phyloP scores from a whole-genome alignment of 371 early-diverging fungal genomes.

The Dichotomocladium elegans region DNA sequence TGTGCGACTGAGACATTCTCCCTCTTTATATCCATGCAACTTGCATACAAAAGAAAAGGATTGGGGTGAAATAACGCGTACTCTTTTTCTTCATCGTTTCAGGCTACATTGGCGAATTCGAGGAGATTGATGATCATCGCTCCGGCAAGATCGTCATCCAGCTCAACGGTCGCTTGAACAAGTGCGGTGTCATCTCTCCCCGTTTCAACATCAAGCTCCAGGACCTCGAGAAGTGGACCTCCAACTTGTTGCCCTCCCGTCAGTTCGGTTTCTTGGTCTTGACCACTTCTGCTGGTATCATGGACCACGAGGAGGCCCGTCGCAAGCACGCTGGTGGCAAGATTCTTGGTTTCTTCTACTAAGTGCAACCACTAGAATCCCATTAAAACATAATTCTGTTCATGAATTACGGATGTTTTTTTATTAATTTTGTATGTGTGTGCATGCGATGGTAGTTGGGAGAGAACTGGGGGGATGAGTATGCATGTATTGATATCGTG shows the following conservation, averaged over 20 bases:
- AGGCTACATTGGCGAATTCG: constrained; percentile 99
- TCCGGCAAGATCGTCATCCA: constrained; percentile 99
- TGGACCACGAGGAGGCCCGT: constrained; percentile 99
- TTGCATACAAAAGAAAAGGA: background rate
- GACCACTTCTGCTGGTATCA: constrained; percentile 99
- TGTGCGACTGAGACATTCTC: background rate
- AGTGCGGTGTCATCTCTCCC: constrained; percentile 99
- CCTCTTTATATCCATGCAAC: background rate
- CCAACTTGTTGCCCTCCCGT: constrained; percentile 98
- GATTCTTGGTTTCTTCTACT: constrained; percentile 90
- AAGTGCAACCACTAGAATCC: constrained; percentile 11
- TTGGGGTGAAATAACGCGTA: background rate
- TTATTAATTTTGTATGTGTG: background rate
- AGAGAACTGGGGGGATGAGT: background rate
- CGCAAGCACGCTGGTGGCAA: constrained; percentile 98
- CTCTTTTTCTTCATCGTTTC: too few relatives aligned
- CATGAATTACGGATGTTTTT: background rate
- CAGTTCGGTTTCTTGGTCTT: constrained; percentile 98
- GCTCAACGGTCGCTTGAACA: constrained; percentile 99
- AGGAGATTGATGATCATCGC: constrained; percentile 98
- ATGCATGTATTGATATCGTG: background rate
- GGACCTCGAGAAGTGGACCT: constrained; percentile 97
- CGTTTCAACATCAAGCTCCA: constrained; percentile 96
- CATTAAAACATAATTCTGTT: background rate
- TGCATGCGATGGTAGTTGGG: background rate